Conservation (phyloP, 176 grass and related monocot genomes). For the Oryza rufipogon region DNA sequence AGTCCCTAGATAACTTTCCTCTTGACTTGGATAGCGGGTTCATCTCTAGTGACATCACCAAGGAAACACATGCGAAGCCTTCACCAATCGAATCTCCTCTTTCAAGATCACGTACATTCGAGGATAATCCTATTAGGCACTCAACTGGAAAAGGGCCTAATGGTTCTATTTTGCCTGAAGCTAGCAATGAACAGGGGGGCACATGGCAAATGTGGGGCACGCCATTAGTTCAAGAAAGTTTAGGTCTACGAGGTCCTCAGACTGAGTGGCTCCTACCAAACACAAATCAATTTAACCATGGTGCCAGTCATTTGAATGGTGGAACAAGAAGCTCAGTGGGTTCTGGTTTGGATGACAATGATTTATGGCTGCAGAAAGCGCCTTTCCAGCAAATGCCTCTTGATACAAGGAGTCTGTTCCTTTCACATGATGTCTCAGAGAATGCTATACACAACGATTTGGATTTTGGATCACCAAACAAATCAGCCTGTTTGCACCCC, state of each 20-base stretch:
- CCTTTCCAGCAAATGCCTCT: slow-evolving; percentile 59
- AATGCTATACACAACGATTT: slow-evolving; percentile 49
- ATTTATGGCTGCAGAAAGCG: slow-evolving; percentile 54
- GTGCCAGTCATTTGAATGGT: slow-evolving; percentile 51
- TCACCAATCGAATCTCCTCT: slow-evolving; percentile 90
- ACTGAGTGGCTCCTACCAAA: slow-evolving; percentile 56
- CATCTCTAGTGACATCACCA: slow-evolving; percentile 42
- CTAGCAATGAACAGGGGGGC: slow-evolving; percentile 64
- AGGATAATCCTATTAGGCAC: slow-evolving; percentile 54
- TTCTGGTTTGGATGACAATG: slow-evolving; percentile 53
- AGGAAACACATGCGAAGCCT: slow-evolving; percentile 61
- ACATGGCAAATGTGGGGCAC: slow-evolving; percentile 92
- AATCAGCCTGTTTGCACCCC: slow-evolving; percentile 43
- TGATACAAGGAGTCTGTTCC: slow-evolving; percentile 64
- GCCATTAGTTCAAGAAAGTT: slow-evolving; percentile 73
- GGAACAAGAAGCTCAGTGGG: slow-evolving; percentile 38
- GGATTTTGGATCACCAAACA: slow-evolving; percentile 49
- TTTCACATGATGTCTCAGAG: slow-evolving; percentile 59
- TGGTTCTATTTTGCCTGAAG: slow-evolving; percentile 47
- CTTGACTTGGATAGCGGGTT: slow-evolving; percentile 56
- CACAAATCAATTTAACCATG: slow-evolving; percentile 53
- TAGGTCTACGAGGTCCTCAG: slow-evolving; percentile 67
- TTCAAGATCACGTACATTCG: slow-evolving; percentile 53
- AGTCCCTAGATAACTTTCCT: slow-evolving; percentile 71
- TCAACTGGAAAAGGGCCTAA: slow-evolving; percentile 36